These are phyloP conservation scores for Chrysoporthe puriensis DNA, from an alignment of 2,329 filamentous ascomycete genomes.

Conservation along the genomic window DNA sequence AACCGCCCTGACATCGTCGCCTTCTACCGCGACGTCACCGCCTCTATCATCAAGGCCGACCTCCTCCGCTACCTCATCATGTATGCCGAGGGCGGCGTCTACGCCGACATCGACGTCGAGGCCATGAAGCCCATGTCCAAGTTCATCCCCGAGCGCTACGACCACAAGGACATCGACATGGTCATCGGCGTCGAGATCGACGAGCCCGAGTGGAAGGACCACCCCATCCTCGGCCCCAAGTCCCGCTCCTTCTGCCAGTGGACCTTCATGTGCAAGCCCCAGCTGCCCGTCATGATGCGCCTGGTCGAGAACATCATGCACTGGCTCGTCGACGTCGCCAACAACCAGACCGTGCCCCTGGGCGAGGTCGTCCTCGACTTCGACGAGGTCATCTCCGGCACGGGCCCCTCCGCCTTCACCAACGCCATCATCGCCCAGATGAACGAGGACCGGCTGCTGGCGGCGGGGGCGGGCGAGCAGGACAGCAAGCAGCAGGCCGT, in stretches of 20 bases:
- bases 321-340: conserved; percentile 65
- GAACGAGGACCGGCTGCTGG: conserved; percentile 44
- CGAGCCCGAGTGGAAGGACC: conserved; percentile 65
- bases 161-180: conserved; percentile 66
- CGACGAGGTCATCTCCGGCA: conserved; percentile 72
- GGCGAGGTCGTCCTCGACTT: conserved; percentile 67
- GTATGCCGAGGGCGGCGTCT: conserved; percentile 65
- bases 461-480: conserved; percentile 13
- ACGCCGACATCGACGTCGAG: conserved; percentile 49
- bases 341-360: conserved; percentile 61
- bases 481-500: conserved; percentile 24
- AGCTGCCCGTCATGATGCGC: conserved; percentile 67
- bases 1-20: conserved; percentile 68
- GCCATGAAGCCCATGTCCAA: conserved; percentile 43
- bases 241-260: conserved; percentile 74
- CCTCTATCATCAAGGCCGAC: conserved; percentile 69
- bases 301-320: conserved; percentile 69
- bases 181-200: conserved; percentile 73
- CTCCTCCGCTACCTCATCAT: conserved; percentile 68
- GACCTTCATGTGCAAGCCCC: conserved; percentile 73
- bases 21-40: conserved; percentile 61
- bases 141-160: conserved; percentile 66
- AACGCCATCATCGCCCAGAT: conserved; percentile 66
- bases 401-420: conserved; percentile 72
- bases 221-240: conserved; percentile 68